Percentiles rank a stretch among this genome's conserved stretches.
These are phyloP conservation scores for Daldinia childiae DNA, from an alignment of 495 filamentous ascomycete genomes.

Conservation along the genomic window DNA sequence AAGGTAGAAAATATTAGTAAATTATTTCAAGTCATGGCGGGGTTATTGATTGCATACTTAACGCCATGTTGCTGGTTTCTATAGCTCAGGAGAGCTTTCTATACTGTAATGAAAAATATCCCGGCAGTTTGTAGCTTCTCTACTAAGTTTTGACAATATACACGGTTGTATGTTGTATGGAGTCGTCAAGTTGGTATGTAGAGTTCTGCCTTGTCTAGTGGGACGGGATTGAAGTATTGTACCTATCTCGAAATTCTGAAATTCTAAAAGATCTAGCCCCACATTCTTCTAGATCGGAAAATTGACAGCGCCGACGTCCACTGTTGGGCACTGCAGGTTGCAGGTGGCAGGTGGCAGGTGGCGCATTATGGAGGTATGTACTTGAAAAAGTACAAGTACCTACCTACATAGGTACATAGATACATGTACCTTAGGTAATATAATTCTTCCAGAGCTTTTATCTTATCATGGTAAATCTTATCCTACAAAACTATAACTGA, in stretches of 20 bases:
- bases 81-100: constrained; percentile 43
- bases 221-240: constrained; percentile 3
- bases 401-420: not conserved
- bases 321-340: too few species aligned
- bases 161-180: constrained; percentile 10
- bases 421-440: not conserved
- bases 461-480: constrained; percentile 13
- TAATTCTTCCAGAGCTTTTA: constrained; percentile 17
- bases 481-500: not conserved
- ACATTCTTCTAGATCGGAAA: constrained; percentile 33
- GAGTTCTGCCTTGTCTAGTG: constrained; percentile 21
- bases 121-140: not conserved
- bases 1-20: constrained; percentile 43
- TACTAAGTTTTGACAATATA: constrained; percentile 1
- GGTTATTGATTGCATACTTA: constrained; percentile 50
- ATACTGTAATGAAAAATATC: not conserved
- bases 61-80: constrained; percentile 54
- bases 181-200: constrained; percentile 14
- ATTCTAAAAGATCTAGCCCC: constrained; percentile 35
- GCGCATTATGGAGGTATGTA: too few species aligned
- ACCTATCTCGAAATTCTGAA: constrained; percentile 34
- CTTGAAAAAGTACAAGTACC: too few species aligned
- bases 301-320: constrained; percentile 29
- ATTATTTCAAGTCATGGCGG: constrained; percentile 31
- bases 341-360: too few species aligned